Conservation (phyloP, 352 stramenopile species). For the Pythium sp. region DNA sequence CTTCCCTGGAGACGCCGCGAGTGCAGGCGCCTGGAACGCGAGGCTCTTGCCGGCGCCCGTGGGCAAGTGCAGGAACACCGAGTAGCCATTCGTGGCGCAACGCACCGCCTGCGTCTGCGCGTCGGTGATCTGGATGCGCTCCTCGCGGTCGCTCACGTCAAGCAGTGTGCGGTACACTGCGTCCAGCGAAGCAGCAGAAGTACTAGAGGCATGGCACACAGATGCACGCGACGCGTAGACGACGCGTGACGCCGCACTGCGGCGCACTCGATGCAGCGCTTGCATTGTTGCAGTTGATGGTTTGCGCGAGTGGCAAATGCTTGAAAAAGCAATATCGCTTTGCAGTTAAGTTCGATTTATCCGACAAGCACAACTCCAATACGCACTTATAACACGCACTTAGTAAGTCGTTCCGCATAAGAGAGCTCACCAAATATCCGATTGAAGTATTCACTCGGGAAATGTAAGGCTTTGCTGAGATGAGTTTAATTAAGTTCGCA, state of each 20-base stretch:
- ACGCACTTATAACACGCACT: slow-evolving; percentile 40
- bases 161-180: slow-evolving; percentile 40
- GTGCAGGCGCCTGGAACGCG: slow-evolving; percentile 70
- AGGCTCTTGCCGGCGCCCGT: slow-evolving; percentile 81
- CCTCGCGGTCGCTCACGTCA: slow-evolving; percentile 19
- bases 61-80: slow-evolving; percentile 71
- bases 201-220: background rate
- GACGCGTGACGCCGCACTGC: background rate
- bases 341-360: background rate
- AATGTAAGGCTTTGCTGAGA: background rate
- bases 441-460: background rate
- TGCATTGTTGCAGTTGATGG: background rate
- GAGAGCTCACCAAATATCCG: background rate
- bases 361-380: slow-evolving; percentile 6
- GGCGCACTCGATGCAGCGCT: background rate
- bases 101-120: slow-evolving; percentile 45
- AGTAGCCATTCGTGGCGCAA: slow-evolving; percentile 44
- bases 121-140: slow-evolving; percentile 29
- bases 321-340: background rate
- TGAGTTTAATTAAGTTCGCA: slow-evolving; percentile 1
- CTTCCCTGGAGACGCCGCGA: slow-evolving; percentile 32
- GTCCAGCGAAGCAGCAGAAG: slow-evolving; percentile 21
- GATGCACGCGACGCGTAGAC: background rate
- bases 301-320: background rate
- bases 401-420: background rate